These are phyloP conservation scores for Russula olivacea DNA, from an alignment of 768 basidiomycete species.

Conservation along the genomic window DNA sequence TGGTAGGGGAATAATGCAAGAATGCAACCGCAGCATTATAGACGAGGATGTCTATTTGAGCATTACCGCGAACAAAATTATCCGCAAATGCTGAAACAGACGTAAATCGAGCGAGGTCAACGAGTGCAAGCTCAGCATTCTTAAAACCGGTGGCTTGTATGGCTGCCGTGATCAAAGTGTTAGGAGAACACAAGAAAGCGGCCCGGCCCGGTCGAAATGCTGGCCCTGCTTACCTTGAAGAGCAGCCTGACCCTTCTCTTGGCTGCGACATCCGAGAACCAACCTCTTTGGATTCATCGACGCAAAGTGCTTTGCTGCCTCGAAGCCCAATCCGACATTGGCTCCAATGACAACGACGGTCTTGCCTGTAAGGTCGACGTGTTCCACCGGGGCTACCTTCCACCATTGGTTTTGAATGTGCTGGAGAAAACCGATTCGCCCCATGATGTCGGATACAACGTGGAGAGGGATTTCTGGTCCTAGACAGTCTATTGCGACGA, in stretches of 20 bases:
- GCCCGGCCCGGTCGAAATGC: too few species aligned
- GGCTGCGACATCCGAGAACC: constrained; percentile 20
- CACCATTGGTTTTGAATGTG: constrained; percentile 11
- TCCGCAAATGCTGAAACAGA: constrained; percentile 29
- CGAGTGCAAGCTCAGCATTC: constrained; percentile 15
- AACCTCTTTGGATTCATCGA: constrained; percentile 21
- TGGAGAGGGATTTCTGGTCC: background rate
- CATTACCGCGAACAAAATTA: constrained; percentile 24
- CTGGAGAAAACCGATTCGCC: background rate
- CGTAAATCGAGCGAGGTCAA: constrained; percentile 30
- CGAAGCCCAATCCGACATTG: constrained; percentile 24
- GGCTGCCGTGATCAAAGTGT: background rate
- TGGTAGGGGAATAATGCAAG: constrained; percentile 28
- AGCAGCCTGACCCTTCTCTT: constrained; percentile 17
- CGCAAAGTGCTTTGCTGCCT: constrained; percentile 20
- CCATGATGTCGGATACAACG: constrained; percentile 10
- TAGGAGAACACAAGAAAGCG: too few species aligned
- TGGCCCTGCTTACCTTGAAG: constrained; percentile 5
- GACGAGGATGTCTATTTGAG: constrained; percentile 30
- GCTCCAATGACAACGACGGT: constrained; percentile 24
- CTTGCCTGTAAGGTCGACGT: constrained; percentile 20
- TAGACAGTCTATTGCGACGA: background rate
- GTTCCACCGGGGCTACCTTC: constrained; percentile 9
- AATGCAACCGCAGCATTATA: constrained; percentile 29
- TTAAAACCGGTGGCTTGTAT: constrained; percentile 21